Percentiles rank a stretch among this genome's conserved stretches.
Evolutionary conservation across 768 basidiomycete genomes (phyloP).

Genomic region (Holtermannia corniformis): DNA sequence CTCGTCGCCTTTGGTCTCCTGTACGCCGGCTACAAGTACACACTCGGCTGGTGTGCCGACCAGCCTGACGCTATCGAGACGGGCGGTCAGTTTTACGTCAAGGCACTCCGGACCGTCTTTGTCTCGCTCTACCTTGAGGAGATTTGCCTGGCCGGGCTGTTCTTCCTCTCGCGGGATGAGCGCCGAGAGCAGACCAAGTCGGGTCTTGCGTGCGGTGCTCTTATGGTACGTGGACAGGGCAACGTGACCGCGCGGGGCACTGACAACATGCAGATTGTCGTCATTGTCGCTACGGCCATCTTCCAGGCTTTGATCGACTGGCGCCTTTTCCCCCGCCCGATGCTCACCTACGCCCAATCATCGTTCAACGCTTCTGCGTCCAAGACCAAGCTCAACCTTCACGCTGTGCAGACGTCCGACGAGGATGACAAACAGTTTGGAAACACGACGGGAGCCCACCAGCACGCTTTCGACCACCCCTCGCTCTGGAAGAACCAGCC

Average conservation of each 20-base stretch:
- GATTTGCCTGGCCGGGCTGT: slow-evolving; percentile 40
- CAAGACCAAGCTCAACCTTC: slow-evolving; percentile 12
- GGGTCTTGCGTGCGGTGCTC: slow-evolving; percentile 38
- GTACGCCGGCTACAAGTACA: slow-evolving; percentile 41
- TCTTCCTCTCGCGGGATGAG: slow-evolving; percentile 39
- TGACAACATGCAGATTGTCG: slow-evolving; percentile 20
- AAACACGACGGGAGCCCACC: slow-evolving; percentile 37
- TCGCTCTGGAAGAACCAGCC: slow-evolving; percentile 42
- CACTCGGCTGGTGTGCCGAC: slow-evolving; percentile 41
- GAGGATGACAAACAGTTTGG: slow-evolving; percentile 28
- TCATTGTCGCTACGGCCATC: slow-evolving; percentile 28
- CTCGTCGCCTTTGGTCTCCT: slow-evolving; percentile 38
- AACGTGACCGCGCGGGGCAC: background rate
- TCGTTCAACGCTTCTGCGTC: slow-evolving; percentile 15
- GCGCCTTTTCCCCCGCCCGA: slow-evolving; percentile 29
- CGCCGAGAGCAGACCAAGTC: slow-evolving; percentile 23
- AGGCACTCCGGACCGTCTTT: slow-evolving; percentile 42
- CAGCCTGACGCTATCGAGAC: slow-evolving; percentile 41
- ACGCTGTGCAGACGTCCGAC: slow-evolving; percentile 5
- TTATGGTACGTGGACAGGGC: slow-evolving; percentile 29
- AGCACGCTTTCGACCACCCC: slow-evolving; percentile 42
- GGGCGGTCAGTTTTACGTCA: slow-evolving; percentile 44
- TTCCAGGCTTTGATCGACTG: slow-evolving; percentile 38
- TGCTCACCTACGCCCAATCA: slow-evolving; percentile 27
- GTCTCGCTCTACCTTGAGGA: slow-evolving; percentile 41